Base-by-base conservation (phyloP, 1,284 basidiomycete genomes). In the Melampsora americana region DNA sequence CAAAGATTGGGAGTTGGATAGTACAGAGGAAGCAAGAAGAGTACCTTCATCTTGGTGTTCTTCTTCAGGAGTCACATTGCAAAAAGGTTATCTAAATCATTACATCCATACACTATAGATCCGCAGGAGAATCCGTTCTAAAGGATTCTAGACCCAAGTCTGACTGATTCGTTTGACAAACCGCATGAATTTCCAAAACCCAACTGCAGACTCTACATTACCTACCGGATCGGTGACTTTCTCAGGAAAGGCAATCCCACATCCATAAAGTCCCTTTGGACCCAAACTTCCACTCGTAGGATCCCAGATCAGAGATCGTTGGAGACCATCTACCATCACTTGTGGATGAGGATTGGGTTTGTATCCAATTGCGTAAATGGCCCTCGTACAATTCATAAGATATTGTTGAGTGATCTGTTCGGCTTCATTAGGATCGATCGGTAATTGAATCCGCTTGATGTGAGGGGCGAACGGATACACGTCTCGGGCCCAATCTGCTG, bases 131-230 rank as follows among this genome's bases (percentile, higher is more conserved):
- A 6, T 20, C 14, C 11, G 30, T n/a, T n/a, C 42, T 0, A 44
- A 28, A 5, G 1, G 28, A 42, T 48, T 2, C n/a, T 70, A 56
- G 4, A 70, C 61, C 75, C 75, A 77, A 16, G 1, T 12, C 16
- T 23, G 53, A 28, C 56, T 60, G 35, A 72, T 68, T 60, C 20
- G 32, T n/a, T 35, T 64, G n/a, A 77, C 30, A 56, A 77, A 77
- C 46, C 70, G 69, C 59, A 71, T 77, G 20, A 77, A 77, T 68
- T 77, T 77, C 42, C 28, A 60, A 60, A 77, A 60, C 14, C 75
- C 75, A 5, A 77, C 75, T 4, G 75, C 75, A 66, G 35, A 53
- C 48, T 77, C 75, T 30, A 77, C 75, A 60, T 77, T 77, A 0
- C 75, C 75, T 20, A 28, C n/a, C 18, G 53, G 75, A 68, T 77